These are phyloP conservation scores for Fibroporia radiculosa DNA, from an alignment of 768 basidiomycete genomes.

Conservation along the genomic window DNA sequence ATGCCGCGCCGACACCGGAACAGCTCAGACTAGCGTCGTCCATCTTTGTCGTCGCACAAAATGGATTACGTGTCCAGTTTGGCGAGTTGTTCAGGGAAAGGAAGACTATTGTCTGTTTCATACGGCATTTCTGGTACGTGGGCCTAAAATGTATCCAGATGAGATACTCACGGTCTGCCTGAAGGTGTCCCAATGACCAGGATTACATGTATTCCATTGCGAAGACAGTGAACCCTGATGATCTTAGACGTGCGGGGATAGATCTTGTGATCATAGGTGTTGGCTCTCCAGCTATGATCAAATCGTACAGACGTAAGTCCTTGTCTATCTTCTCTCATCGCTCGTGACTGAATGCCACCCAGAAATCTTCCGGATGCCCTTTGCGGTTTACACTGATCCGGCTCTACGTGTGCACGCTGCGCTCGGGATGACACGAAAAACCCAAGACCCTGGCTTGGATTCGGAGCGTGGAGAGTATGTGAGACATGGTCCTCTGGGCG, in stretches of 20 bases:
- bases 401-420: slow-evolving; percentile 57
- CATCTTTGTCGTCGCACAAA: slow-evolving; percentile 57
- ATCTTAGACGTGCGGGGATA: slow-evolving; percentile 41
- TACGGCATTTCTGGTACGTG: slow-evolving; percentile 73
- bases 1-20: slow-evolving; percentile 41
- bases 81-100: slow-evolving; percentile 53
- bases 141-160: slow-evolving; percentile 1
- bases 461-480: slow-evolving; percentile 49
- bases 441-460: slow-evolving; percentile 34
- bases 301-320: slow-evolving; percentile 57
- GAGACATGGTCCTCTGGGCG: slow-evolving; percentile 54
- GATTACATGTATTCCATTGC: slow-evolving; percentile 76
- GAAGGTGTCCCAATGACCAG: slow-evolving; percentile 73
- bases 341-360: not conserved
- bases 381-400: slow-evolving; percentile 77
- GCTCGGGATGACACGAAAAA: slow-evolving; percentile 64
- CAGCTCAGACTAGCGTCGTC: slow-evolving; percentile 57
- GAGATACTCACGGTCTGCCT: too few species aligned
- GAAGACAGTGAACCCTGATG: slow-evolving; percentile 37
- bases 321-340: not conserved
- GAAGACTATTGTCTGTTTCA: slow-evolving; percentile 72
- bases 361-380: slow-evolving; percentile 68
- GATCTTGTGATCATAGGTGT: slow-evolving; percentile 72
- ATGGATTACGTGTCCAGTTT: slow-evolving; percentile 59
- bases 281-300: slow-evolving; percentile 69